Evolutionary conservation across 192 early-diverging fungal species (phyloP), one percentile per base, ranked within the genome.

Genomic region (Coemansia sp.): DNA sequence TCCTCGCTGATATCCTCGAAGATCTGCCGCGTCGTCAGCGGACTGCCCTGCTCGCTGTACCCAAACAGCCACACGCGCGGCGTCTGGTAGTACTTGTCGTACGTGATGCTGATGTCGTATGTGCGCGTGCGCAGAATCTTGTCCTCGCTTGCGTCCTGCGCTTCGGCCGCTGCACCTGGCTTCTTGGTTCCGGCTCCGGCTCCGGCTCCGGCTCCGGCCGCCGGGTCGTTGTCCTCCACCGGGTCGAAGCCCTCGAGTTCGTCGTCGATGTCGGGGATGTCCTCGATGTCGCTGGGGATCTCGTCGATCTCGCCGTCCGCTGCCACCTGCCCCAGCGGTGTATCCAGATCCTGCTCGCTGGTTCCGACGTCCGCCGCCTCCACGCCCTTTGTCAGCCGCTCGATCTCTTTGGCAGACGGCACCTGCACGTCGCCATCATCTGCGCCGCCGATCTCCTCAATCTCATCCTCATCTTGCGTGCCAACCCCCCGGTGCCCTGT

Each of bases 11-110:
- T 95, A 78, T 99, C 98, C 75, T 98, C 90, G 84, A 97, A 98
- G 66, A 98, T 93, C 83, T 98, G 94, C n/a, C 84, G 69, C 4
- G 92, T 86, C 18, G 93, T 91, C 44, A 99, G 85, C 21, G 98
- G 95, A 26, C 71, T 69, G 44, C 80, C 76, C 73, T 88, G 85
- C 84, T 96, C 95, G 83, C 95, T 94, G 76, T 97, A 99, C 14
- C 98, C 98, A 87, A 93, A 97, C 61, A 99, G 86, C 90, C 91
- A 98, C 63, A 99, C 90, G 23, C 95, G 90, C 18, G 98, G 98
- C 7, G 98, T 99, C 81, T 97, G 96, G 77, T 98, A 98, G 77
- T 98, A 98, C 78, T 99, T 99, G 88, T 99, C 98, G 81, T 99
- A 99, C n/a, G 96, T 96, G 66, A 99, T 99, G 74, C 93, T 94